Evolutionary conservation across 352 stramenopile genomes (phyloP), one percentile per base, ranked within the genome.

Genomic region (Phytophthora megakarya): DNA sequence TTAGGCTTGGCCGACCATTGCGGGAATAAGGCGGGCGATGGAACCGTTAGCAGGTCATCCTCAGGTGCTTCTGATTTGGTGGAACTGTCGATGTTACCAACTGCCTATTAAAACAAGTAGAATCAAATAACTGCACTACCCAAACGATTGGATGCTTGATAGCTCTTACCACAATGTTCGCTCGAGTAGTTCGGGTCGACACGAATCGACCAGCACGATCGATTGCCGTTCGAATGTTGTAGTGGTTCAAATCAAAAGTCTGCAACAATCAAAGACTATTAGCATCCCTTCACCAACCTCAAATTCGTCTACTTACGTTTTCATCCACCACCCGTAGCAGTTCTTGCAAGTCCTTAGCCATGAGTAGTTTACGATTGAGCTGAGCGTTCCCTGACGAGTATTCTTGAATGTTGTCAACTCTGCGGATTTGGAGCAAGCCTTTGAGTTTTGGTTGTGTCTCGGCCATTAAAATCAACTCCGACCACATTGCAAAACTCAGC

Each of bases 401-500:
- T 11, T 84, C 69, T 16, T 73, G 73, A 56, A 88, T 88, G 8
- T 86, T 83, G 50, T 92, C 83, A 19, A 92, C 70, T 53, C 81
- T 68, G 38, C 74, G 77, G 61, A 92, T 90, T 60, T 84, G 64
- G 16, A 92, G 64, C 47, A 83, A 53, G 18, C 84, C 65, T 70
- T 90, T 90, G 18, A 92, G 72, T 18, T 75, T 71, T 21, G 84
- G 80, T 58, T 92, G 81, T 37, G 81, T 81, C 47, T 90, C 84
- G 4, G 86, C 72, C 80, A 90, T 92, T 23, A 90, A 61, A 53
- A 92, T 84, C 18, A 92, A 60, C 48, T 92, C 84, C 7, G 81
- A 85, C 84, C 84, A 92, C 81, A 89, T 90, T 1, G 72, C 80
- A 61, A 92, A 90, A 18, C 72, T 80, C 42, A 92, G 46, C 19